A percentile compares a stretch with the other conserved stretches of the same genome.
These are phyloP conservation scores for Penicillium robsamsonii DNA, from an alignment of 495 filamentous ascomycete genomes.

Conservation along the genomic window DNA sequence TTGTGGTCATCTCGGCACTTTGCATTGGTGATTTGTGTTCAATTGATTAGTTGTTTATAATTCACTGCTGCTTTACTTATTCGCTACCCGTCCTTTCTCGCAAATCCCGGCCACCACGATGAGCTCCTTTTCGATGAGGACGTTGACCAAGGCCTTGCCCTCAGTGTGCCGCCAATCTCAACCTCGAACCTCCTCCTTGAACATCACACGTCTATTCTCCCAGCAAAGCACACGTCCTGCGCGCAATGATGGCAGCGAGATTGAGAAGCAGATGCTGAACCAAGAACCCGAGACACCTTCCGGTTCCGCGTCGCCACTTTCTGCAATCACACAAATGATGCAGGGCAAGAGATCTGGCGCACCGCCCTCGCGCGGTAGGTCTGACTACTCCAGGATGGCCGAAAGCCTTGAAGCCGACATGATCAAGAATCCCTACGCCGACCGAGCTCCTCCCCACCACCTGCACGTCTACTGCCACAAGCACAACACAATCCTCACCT, in stretches of 20 bases:
- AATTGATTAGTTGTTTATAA: background rate
- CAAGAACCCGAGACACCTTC: constrained; percentile 15
- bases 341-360: constrained; percentile 20
- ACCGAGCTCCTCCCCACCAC: constrained; percentile 61
- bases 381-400: constrained; percentile 34
- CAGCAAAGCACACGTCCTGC: constrained; percentile 2
- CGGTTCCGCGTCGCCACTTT: constrained; percentile 27
- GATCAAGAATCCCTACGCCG: constrained; percentile 38
- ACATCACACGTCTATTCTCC: constrained; percentile 28
- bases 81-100: background rate
- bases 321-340: constrained; percentile 38
- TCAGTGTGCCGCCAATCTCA: constrained; percentile 36
- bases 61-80: background rate
- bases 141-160: constrained; percentile 36
- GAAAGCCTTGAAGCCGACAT: constrained; percentile 40
- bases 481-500: constrained; percentile 91
- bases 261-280: constrained; percentile 36
- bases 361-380: constrained; percentile 19
- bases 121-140: constrained; percentile 38
- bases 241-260: constrained; percentile 22
- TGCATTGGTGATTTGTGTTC: constrained; percentile 4
- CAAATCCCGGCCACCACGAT: constrained; percentile 25
- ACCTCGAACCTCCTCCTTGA: constrained; percentile 16
- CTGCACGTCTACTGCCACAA: constrained; percentile 82
- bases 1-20: constrained; percentile 5